A percentile compares a stretch with the other conserved stretches of the same genome.
phyloP scores from a whole-genome alignment of 2,329 filamentous ascomycete species.

The Neofusicoccum umdonicola region DNA sequence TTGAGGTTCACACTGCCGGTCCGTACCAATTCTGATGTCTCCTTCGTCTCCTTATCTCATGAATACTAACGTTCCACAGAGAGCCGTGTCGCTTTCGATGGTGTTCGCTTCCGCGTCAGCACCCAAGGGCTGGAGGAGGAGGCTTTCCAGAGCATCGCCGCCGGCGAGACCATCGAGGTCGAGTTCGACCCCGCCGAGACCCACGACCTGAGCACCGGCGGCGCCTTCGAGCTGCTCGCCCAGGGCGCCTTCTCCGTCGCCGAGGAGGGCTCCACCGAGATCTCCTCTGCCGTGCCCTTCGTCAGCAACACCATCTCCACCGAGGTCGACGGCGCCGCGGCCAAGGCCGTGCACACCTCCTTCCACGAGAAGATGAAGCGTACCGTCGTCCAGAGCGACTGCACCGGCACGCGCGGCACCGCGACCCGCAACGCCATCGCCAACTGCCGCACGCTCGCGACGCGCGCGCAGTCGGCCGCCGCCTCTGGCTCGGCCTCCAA shows the following conservation, averaged over 20 bases:
- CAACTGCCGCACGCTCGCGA: conserved; percentile 56
- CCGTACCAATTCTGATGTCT: not conserved
- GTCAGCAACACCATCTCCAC: conserved; percentile 57
- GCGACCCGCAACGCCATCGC: conserved; percentile 52
- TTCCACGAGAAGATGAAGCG: conserved; percentile 44
- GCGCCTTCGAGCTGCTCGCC: conserved; percentile 56
- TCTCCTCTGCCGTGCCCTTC: conserved; percentile 57
- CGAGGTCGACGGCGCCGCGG: conserved; percentile 55
- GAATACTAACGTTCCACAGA: conserved; percentile 27
- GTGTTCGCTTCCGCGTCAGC: conserved; percentile 51
- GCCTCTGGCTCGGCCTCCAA: conserved; percentile 43
- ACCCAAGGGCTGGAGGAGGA: conserved; percentile 47
- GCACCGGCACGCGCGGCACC: conserved; percentile 50
- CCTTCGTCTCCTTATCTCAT: not conserved
- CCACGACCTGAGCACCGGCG: conserved; percentile 51
- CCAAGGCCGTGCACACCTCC: conserved; percentile 51
- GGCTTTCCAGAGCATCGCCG: conserved; percentile 51
- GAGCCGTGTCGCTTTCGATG: conserved; percentile 50
- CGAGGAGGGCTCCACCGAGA: conserved; percentile 49
- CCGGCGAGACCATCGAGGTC: conserved; percentile 50
- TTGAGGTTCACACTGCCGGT: conserved; percentile 46
- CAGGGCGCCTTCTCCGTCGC: conserved; percentile 58
- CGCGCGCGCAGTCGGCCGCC: conserved; percentile 52
- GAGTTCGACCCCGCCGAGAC: conserved; percentile 57
- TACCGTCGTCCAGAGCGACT: conserved; percentile 45